These are phyloP conservation scores for Cylindrodendrum hubeiense DNA, from an alignment of 2,329 filamentous ascomycete genomes.

Conservation along the genomic window DNA sequence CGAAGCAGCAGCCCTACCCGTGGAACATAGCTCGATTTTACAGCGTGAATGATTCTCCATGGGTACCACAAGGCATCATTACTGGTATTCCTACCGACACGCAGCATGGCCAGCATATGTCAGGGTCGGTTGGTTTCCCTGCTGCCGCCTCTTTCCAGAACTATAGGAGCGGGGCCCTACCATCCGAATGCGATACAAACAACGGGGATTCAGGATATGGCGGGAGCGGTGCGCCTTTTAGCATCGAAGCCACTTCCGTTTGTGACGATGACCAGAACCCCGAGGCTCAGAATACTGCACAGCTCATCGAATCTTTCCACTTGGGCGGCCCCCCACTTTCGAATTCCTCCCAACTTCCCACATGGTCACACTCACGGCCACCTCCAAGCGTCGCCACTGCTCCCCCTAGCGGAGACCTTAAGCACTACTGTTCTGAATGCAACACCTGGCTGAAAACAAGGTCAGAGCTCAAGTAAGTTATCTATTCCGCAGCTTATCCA, in stretches of 20 bases:
- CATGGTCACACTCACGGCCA: slow-evolving; percentile 26
- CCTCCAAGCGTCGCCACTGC: slow-evolving; percentile 35
- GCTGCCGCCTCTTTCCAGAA: slow-evolving; percentile 31
- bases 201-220: slow-evolving; percentile 62
- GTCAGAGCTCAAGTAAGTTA: slow-evolving; percentile 67
- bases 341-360: slow-evolving; percentile 1
- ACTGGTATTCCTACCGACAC: slow-evolving; percentile 32
- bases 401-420: slow-evolving; percentile 26
- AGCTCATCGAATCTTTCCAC: slow-evolving; percentile 49
- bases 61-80: slow-evolving; percentile 53
- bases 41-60: slow-evolving; percentile 55
- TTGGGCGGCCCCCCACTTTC: slow-evolving; percentile 3
- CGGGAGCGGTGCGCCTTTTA: slow-evolving; percentile 54
- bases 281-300: slow-evolving; percentile 55
- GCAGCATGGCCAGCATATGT: slow-evolving; percentile 44
- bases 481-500: not conserved
- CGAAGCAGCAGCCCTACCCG: slow-evolving; percentile 32
- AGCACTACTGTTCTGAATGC: slow-evolving; percentile 56
- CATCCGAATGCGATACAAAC: slow-evolving; percentile 56
- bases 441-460: slow-evolving; percentile 59
- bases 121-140: slow-evolving; percentile 30
- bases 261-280: slow-evolving; percentile 57
- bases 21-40: slow-evolving; percentile 52
- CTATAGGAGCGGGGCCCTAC: slow-evolving; percentile 43
- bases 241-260: slow-evolving; percentile 58